A percentile compares a stretch with the other conserved stretches of the same genome.
Conservation (phyloP, 1,284 basidiomycete species). For the Apiotrichum akiyoshidainum region DNA sequence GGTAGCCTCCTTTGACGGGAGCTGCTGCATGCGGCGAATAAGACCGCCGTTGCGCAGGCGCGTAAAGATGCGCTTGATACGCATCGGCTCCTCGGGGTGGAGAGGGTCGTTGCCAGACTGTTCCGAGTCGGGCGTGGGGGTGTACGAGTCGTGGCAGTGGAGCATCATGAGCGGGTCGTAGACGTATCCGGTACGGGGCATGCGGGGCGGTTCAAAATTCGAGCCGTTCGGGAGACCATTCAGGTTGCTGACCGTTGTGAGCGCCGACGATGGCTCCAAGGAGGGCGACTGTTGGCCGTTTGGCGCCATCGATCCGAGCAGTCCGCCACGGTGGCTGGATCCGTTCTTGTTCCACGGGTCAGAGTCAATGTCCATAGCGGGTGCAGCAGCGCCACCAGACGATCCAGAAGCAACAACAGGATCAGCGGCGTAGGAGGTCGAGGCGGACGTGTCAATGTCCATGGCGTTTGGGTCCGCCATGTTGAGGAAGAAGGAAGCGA, state of each 20-base stretch:
- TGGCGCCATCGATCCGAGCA: background rate
- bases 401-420: slow-evolving; percentile 3
- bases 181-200: slow-evolving; percentile 67
- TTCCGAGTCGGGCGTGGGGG: slow-evolving; percentile 48
- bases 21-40: slow-evolving; percentile 68
- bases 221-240: background rate
- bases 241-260: background rate
- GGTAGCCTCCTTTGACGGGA: slow-evolving; percentile 70
- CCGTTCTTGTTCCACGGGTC: background rate
- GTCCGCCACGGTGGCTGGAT: no score
- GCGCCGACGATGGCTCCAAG: background rate
- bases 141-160: slow-evolving; percentile 57
- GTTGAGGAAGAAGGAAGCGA: background rate
- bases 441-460: slow-evolving; percentile 22
- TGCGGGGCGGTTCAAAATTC: slow-evolving; percentile 12
- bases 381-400: background rate
- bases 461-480: slow-evolving; percentile 24
- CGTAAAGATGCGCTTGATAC: slow-evolving; percentile 76
- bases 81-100: slow-evolving; percentile 85
- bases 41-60: slow-evolving; percentile 63
- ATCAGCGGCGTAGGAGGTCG: background rate
- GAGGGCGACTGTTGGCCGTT: slow-evolving; percentile 6
- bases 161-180: slow-evolving; percentile 84
- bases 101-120: slow-evolving; percentile 37
- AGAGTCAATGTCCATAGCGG: background rate